Conservation (phyloP, 2,329 filamentous ascomycete species). For the Pyrenophora graminea region DNA sequence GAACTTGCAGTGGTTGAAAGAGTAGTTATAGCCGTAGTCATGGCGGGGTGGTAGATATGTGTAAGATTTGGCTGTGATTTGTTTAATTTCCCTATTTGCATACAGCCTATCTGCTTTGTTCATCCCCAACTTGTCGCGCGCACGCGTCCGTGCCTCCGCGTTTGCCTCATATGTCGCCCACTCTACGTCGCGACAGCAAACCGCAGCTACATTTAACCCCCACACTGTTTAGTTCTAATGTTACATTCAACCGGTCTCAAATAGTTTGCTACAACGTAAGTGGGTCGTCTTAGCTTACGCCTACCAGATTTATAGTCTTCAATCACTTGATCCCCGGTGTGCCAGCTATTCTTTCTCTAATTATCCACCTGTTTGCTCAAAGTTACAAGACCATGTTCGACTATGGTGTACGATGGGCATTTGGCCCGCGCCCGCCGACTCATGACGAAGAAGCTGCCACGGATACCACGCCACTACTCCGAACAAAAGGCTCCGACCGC, state of each 20-base stretch:
- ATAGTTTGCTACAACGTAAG: neutral
- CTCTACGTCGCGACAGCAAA: no score
- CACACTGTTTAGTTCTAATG: neutral
- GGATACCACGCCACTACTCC: conserved; percentile 1
- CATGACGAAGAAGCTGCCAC: conserved; percentile 3
- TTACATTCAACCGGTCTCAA: neutral
- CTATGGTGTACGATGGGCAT: conserved; percentile 2
- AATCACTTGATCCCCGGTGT: neutral
- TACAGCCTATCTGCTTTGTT: no score
- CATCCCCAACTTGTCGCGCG: no score
- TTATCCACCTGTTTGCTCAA: neutral
- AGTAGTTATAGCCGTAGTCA: neutral
- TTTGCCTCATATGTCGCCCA: neutral
- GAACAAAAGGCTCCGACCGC: neutral
- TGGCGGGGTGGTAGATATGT: no score
- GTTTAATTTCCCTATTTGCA: no score
- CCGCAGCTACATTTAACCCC: no score
- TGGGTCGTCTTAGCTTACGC: neutral
- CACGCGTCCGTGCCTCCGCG: neutral
- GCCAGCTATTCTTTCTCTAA: neutral
- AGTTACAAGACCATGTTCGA: conserved; percentile 5
- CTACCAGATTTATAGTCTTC: no score
- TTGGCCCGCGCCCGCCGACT: neutral
- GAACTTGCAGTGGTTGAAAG: conserved; percentile 60
- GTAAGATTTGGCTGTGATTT: no score